Percentiles rank a stretch among this genome's conserved stretches.
Evolutionary conservation across 2,329 filamentous ascomycete species (phyloP).

Genomic region (Volutella citrinella): DNA sequence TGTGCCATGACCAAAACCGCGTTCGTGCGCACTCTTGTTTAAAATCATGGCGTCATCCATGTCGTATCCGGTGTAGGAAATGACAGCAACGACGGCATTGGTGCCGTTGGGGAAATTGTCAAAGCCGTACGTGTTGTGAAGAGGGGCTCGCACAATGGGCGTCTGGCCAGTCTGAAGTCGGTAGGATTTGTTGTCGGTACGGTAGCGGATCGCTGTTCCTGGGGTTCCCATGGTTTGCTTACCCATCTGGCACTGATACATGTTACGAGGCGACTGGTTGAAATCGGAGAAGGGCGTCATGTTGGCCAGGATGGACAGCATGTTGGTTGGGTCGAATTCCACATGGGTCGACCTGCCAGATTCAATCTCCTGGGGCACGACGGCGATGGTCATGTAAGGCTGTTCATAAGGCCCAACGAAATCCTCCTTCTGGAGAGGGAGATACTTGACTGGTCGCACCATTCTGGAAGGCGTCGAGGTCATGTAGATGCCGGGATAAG

Average conservation of each 20-base stretch:
- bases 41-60: constrained; percentile 99
- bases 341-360: constrained; percentile 92
- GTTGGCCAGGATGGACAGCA: constrained; percentile 94
- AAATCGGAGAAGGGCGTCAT: constrained; percentile 99
- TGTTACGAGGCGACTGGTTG: constrained; percentile 97
- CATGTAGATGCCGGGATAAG: constrained; percentile 95
- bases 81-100: constrained; percentile 94
- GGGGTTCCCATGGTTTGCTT: constrained; percentile 99
- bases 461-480: constrained; percentile 82
- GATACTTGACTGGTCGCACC: constrained; percentile 88
- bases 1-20: constrained; percentile 91
- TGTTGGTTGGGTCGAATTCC: constrained; percentile 91
- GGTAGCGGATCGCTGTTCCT: constrained; percentile 76
- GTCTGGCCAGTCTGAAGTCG: constrained; percentile 93
- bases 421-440: constrained; percentile 81
- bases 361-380: constrained; percentile 80
- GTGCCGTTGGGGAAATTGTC: constrained; percentile 98
- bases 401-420: constrained; percentile 93
- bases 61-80: constrained; percentile 98
- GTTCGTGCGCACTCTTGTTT: constrained; percentile 94
- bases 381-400: constrained; percentile 97
- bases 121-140: constrained; percentile 94
- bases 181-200: constrained; percentile 97
- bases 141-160: constrained; percentile 83
- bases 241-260: constrained; percentile 99